These are phyloP conservation scores for Geotrichum phurueaensis DNA, from an alignment of 1,139 yeast species.

Conservation along the genomic window DNA sequence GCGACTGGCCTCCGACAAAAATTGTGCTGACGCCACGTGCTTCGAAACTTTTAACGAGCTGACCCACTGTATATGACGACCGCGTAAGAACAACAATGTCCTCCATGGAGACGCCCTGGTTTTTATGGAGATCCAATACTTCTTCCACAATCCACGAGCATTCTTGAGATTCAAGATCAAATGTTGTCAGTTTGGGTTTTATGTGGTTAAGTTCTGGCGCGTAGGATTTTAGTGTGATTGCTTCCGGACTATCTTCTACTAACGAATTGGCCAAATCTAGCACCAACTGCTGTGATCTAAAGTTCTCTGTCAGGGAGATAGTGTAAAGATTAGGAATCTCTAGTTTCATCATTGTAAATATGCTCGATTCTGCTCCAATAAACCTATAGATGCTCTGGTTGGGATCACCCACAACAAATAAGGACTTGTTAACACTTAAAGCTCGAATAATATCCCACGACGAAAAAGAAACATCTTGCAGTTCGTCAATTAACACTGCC, in stretches of 20 bases:
- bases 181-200: conserved; percentile 5
- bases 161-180: conserved; percentile 3
- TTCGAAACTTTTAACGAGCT: not conserved
- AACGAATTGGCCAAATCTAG: conserved; percentile 58
- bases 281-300: conserved; percentile 70
- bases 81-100: conserved; percentile 13
- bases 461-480: conserved; percentile 42
- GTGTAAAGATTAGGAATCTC: conserved; percentile 39
- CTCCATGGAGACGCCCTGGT: conserved; percentile 3
- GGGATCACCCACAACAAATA: conserved; percentile 77
- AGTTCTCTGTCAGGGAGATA: conserved; percentile 59
- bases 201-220: not conserved
- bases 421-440: not conserved
- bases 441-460: conserved; percentile 12
- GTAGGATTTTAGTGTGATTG: not conserved
- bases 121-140: not conserved
- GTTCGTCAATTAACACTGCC: conserved; percentile 86
- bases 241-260: not conserved
- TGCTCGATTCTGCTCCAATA: conserved; percentile 53
- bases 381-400: conserved; percentile 93
- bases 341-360: conserved; percentile 55
- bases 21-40: conserved; percentile 4
- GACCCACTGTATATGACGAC: conserved; percentile 3
- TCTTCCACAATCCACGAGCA: conserved; percentile 6
- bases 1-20: conserved; percentile 11